Conservation (phyloP, 352 stramenopile genomes). For the Globisporangium spinosum region DNA sequence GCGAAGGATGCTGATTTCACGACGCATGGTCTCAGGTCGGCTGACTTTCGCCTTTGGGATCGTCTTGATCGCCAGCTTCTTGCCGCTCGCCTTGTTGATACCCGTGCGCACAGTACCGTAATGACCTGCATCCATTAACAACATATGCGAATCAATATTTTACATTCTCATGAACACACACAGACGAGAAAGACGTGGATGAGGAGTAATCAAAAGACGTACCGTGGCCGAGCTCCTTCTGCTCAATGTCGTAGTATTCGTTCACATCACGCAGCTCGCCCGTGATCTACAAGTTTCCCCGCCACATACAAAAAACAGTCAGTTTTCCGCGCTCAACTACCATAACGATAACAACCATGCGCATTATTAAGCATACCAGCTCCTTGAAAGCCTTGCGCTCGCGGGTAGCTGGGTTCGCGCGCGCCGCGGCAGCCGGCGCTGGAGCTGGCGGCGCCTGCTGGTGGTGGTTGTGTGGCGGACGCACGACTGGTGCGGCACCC, state of each 20-base stretch:
- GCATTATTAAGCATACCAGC: conserved; percentile 34
- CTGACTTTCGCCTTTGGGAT: conserved; percentile 97
- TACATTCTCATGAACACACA: background rate
- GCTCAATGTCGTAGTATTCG: conserved; percentile 85
- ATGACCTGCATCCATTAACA: conserved; percentile 58
- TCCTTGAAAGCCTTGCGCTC: conserved; percentile 69
- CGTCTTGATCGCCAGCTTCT: conserved; percentile 98
- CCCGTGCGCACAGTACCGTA: conserved; percentile 97
- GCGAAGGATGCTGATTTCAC: conserved; percentile 89
- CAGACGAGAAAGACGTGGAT: background rate
- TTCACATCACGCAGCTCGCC: conserved; percentile 80
- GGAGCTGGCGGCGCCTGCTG: conserved; percentile 21
- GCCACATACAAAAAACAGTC: conserved; percentile 1
- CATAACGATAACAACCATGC: background rate
- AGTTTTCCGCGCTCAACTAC: background rate
- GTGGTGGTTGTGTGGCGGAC: conserved; percentile 19
- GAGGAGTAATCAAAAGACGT: background rate
- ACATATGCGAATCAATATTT: background rate
- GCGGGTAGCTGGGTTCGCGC: conserved; percentile 39
- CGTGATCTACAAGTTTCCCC: conserved; percentile 59
- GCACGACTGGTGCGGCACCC: conserved; percentile 21
- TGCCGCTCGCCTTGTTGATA: conserved; percentile 89
- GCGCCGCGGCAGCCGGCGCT: conserved; percentile 18
- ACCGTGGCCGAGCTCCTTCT: conserved; percentile 84
- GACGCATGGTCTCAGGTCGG: conserved; percentile 93